These are phyloP conservation scores for Pisolithus tinctorius DNA, from an alignment of 768 basidiomycete genomes.

Conservation along the genomic window DNA sequence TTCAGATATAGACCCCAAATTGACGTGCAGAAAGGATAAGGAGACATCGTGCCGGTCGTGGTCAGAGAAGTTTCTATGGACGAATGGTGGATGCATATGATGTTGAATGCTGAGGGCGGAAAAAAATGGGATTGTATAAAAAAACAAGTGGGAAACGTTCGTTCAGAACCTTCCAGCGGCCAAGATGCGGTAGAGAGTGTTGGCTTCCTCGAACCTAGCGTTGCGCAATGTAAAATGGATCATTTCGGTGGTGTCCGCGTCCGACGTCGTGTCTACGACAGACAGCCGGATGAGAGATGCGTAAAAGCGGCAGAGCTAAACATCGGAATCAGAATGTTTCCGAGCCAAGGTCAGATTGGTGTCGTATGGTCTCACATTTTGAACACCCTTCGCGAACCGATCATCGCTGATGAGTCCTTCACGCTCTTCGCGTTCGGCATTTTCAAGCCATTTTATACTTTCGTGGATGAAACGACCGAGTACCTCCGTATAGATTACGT, in stretches of 20 bases:
- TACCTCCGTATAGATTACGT: conserved; percentile 56
- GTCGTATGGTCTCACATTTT: conserved; percentile 45
- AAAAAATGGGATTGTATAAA: not conserved
- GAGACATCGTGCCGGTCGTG: too few relatives aligned
- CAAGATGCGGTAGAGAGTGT: conserved; percentile 60
- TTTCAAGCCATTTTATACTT: conserved; percentile 63
- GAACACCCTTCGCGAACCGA: conserved; percentile 63
- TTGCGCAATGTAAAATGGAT: conserved; percentile 67
- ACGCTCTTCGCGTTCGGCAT: conserved; percentile 60
- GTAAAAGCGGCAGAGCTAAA: conserved; percentile 68
- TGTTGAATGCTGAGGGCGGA: not conserved
- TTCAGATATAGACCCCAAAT: not conserved
- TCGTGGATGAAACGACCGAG: conserved; percentile 69
- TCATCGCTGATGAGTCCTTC: conserved; percentile 68
- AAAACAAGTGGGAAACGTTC: not conserved
- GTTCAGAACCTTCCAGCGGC: conserved; percentile 33
- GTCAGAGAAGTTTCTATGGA: not conserved
- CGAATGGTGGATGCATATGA: not conserved
- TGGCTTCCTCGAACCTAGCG: conserved; percentile 73
- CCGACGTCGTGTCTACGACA: conserved; percentile 57
- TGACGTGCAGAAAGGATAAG: too few relatives aligned
- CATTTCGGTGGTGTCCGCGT: conserved; percentile 72
- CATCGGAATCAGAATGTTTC: not conserved
- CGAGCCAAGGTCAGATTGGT: not conserved
- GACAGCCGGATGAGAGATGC: conserved; percentile 58